Base-by-base conservation (phyloP, 768 basidiomycete genomes). In the Boletellus sp. region DNA sequence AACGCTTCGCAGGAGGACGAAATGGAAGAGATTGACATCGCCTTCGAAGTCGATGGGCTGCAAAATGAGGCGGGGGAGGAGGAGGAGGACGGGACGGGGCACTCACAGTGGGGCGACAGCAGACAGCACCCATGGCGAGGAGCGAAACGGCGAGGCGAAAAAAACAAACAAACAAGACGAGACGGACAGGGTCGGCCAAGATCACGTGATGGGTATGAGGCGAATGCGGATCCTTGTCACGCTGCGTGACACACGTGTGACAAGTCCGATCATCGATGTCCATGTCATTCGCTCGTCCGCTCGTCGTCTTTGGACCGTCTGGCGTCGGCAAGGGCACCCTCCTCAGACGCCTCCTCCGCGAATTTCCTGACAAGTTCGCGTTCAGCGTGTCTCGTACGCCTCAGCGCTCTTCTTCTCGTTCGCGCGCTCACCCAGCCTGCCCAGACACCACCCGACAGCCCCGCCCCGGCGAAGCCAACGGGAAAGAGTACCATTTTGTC, bases 1-100 rank as follows among this genome's bases (percentile, higher is more conserved):
- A n/a, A 99, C 94, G 57, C 92, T 94, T 60, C 95, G 78, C 17
- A 98, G 71, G 35, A 99, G 85, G 54, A 90, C 80, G 65, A 99
- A 99, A 65, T 99, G 96, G 69, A 96, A 99, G 50, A 99, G 84
- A 65, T 92, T 95, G 65, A 93, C 87, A 54, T 95, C 92, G 56
- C 89, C 91, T 59, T 94, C 92, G 65, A 94, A 95, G 76, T 95
- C 93, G 70, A 94, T 87, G 55, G 90, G 90, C 90, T 95, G 33
- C 54, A 37, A 46, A 39, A 38, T 42, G 24, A 17, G 43, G 34
- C 49, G 45, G 35, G 23, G 46, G 31, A 3, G 33, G 36, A n/a
- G 33, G 36, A n/a, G 40, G 31, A 26, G 22, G 38, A 24, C 19
- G 15, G 15, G 9, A 12, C 11, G 35, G 37, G 19, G 15, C 28